Evolutionary conservation across 2,329 filamentous ascomycete genomes (phyloP).

Genomic region (Bipolaris cookei): DNA sequence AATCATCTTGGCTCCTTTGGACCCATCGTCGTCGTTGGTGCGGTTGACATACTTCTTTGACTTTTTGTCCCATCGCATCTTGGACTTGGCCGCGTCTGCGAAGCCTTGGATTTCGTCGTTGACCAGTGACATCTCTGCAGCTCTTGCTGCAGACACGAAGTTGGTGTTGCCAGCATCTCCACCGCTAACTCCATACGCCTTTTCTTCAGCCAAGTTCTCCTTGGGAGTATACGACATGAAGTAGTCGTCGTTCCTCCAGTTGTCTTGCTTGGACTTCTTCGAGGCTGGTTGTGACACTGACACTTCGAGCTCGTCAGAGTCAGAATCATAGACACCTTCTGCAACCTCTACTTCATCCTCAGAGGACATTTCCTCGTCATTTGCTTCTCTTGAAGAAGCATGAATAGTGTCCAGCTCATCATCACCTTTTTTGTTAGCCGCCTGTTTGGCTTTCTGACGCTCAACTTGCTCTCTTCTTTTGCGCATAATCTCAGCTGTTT

Average conservation of each 20-base stretch:
- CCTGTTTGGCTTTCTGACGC: slow-evolving; percentile 57
- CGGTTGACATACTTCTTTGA: slow-evolving; percentile 91
- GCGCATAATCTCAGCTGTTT: slow-evolving; percentile 78
- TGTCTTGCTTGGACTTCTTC: slow-evolving; percentile 45
- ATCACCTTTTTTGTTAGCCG: slow-evolving; percentile 47
- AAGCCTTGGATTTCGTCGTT: slow-evolving; percentile 88
- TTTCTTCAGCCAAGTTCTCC: slow-evolving; percentile 83
- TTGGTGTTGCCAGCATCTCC: slow-evolving; percentile 67
- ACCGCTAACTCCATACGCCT: slow-evolving; percentile 90
- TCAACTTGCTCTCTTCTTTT: slow-evolving; percentile 73
- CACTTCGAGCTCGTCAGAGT: slow-evolving; percentile 62
- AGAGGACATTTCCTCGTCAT: slow-evolving; percentile 36
- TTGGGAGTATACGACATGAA: slow-evolving; percentile 97
- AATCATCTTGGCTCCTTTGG: slow-evolving; percentile 73
- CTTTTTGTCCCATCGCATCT: slow-evolving; percentile 97
- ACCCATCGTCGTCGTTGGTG: slow-evolving; percentile 94
- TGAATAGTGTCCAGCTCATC: slow-evolving; percentile 15
- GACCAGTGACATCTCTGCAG: slow-evolving; percentile 87
- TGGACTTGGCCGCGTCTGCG: slow-evolving; percentile 73
- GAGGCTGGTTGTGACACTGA: slow-evolving; percentile 53
- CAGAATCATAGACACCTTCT: slow-evolving; percentile 50
- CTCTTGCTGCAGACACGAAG: slow-evolving; percentile 87
- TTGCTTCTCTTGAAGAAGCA: slow-evolving; percentile 14
- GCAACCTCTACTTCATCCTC: slow-evolving; percentile 46
- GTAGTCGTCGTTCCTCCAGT: slow-evolving; percentile 83